Base-by-base conservation (phyloP, 129 eudicot species). In the Oenanthe sinensis region DNA sequence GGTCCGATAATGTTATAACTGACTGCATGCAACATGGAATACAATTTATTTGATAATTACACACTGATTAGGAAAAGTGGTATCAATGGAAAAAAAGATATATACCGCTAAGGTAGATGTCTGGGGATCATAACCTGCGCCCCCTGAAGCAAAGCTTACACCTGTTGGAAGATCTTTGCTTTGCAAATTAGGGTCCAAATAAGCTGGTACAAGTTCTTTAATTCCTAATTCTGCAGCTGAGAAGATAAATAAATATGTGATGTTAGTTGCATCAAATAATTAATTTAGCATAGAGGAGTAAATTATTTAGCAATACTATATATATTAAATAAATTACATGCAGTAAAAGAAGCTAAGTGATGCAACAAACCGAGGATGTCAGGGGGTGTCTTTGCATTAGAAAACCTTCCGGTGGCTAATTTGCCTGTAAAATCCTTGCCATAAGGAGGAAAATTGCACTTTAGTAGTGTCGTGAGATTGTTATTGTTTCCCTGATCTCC, bases 91-190 rank as follows among this genome's bases (percentile, higher is more conserved):
- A 58, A 58, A n/a, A 8, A 58, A 19, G 22, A 2, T 77, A 22
- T 58, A 39, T 85, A 87, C 95, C 87, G 47, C 87, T 62, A 85
- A 0, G 14, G 22, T 12, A n/a, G 89, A 12, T 26, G 95, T 90
- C 22, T 75, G 78, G 5, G 91, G 88, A 68, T 90, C 95, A 72
- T 79, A 90, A 44, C 95, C 95, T 22, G 84, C 26, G 19, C 84
- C 95, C 10, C 95, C 95, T 0, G 95, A 90, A 43, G 95, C 95
- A 82, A 90, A 90, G 81, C 91, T 90, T 28, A 87, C 90, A n/a
- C 95, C 95, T 3, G 80, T 85, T 3, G 19, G 62, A 8, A 90
- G 85, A 52, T 90, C 88, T 9, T 82, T 28, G 33, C 74, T 54
- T 42, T 58, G 43, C 68, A 85, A 4, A 20, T 80, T 79, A 5